A percentile compares a stretch with the other conserved stretches of the same genome.
These are phyloP conservation scores for Ormosia semicastrata DNA, from an alignment of 306 rosid genomes.

Conservation along the genomic window DNA sequence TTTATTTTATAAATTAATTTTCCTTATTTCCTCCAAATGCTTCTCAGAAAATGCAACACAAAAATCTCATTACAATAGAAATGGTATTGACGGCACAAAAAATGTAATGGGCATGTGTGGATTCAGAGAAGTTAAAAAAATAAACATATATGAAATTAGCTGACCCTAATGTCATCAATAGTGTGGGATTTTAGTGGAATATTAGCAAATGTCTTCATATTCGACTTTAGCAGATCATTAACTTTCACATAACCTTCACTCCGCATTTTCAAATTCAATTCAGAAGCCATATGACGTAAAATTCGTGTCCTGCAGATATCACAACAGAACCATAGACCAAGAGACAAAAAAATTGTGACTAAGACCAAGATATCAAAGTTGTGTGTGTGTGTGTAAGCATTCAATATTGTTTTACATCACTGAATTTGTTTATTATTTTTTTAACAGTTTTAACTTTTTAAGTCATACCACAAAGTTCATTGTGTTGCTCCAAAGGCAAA, in stretches of 20 bases:
- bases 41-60: background rate
- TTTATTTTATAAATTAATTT: background rate
- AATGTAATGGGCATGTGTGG: background rate
- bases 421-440: background rate
- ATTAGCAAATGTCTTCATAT: slow-evolving; percentile 77
- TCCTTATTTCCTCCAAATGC: background rate
- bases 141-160: slow-evolving; percentile 21
- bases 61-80: slow-evolving; percentile 19
- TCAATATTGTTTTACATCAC: background rate
- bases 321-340: background rate
- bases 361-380: background rate
- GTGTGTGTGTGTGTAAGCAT: background rate
- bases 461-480: background rate
- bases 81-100: background rate
- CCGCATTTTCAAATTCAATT: slow-evolving; percentile 71
- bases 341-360: background rate
- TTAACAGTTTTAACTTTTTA: too few species aligned
- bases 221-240: slow-evolving; percentile 68
- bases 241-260: slow-evolving; percentile 81
- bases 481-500: background rate
- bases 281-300: slow-evolving; percentile 90
- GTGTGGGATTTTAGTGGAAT: slow-evolving; percentile 75
- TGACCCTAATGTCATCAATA: slow-evolving; percentile 76
- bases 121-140: background rate
- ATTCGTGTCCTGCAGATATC: slow-evolving; percentile 63